phyloP scores from a whole-genome alignment of 2,329 filamentous ascomycete genomes.

The Ceratocystis colombiana region DNA sequence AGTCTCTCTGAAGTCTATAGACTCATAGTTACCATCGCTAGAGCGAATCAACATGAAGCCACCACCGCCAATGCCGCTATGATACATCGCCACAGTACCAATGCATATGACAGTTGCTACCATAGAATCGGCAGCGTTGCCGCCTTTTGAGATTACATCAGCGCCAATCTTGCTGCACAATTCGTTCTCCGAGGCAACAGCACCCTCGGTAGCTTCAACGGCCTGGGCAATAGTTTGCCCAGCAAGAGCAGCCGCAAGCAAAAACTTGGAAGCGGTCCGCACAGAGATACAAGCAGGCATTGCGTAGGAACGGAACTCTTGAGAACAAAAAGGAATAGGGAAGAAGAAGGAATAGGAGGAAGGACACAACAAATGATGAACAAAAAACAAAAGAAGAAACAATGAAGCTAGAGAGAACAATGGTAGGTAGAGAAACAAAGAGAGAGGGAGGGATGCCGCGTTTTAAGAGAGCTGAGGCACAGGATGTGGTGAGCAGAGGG shows the following conservation, averaged over 20 bases:
- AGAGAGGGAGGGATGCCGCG: neutral
- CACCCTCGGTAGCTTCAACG: conserved; percentile 35
- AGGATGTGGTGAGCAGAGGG: neutral
- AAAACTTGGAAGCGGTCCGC: conserved; percentile 19
- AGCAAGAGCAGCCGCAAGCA: conserved; percentile 19
- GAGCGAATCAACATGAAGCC: conserved; percentile 67
- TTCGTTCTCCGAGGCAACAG: conserved; percentile 50
- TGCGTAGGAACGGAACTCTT: neutral
- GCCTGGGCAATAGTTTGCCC: conserved; percentile 8
- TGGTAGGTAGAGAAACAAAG: neutral
- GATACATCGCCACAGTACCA: conserved; percentile 55
- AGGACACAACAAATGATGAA: neutral
- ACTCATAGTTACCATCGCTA: conserved; percentile 59
- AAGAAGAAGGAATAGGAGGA: too few relatives aligned
- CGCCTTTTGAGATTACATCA: conserved; percentile 46
- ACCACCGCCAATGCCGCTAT: conserved; percentile 63
- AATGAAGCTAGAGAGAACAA: neutral
- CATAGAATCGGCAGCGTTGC: conserved; percentile 57
- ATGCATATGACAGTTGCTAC: conserved; percentile 56
- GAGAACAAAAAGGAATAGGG: neutral
- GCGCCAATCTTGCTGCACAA: conserved; percentile 52
- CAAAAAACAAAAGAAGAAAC: neutral
- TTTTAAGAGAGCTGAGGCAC: neutral
- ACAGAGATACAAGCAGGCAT: conserved; percentile 23
- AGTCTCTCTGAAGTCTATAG: conserved; percentile 75